phyloP scores from a whole-genome alignment of 768 basidiomycete species.

The Dioszegia hungarica region DNA sequence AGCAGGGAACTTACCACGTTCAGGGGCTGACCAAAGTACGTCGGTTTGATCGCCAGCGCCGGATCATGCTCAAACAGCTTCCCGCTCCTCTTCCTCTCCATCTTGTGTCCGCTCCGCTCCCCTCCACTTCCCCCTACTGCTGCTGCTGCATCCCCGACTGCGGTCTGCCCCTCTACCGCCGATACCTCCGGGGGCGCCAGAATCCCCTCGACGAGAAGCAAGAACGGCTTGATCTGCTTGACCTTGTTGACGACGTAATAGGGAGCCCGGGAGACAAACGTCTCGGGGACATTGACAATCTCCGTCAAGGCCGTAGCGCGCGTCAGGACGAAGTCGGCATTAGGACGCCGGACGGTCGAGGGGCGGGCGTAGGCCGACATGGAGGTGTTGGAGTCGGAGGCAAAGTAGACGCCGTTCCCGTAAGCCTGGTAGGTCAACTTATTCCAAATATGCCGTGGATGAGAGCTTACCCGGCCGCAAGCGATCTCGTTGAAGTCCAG shows the following conservation, averaged over 20 bases:
- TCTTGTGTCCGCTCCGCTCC: neutral
- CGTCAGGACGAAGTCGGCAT: constrained; percentile 21
- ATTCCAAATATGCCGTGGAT: no score
- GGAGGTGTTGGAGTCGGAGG: constrained; percentile 16
- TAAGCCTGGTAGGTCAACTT: constrained; percentile 15
- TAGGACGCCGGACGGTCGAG: constrained; percentile 4
- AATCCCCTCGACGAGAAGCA: constrained; percentile 25
- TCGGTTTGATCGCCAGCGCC: constrained; percentile 2
- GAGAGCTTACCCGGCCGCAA: constrained; percentile 24
- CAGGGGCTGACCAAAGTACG: constrained; percentile 3
- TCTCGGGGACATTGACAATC: constrained; percentile 27
- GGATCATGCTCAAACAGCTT: constrained; percentile 30
- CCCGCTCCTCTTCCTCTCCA: constrained; percentile 1
- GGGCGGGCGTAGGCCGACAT: constrained; percentile 10
- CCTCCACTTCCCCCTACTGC: neutral
- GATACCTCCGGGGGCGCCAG: neutral
- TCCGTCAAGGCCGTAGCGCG: constrained; percentile 24
- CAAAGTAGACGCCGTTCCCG: constrained; percentile 36
- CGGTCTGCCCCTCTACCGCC: neutral
- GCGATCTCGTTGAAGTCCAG: constrained; percentile 25
- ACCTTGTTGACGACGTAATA: constrained; percentile 32
- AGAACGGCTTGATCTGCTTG: constrained; percentile 36
- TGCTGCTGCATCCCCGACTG: neutral
- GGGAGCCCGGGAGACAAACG: constrained; percentile 19
- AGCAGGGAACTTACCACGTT: constrained; percentile 17